Evolutionary conservation across 331 rosid species (phyloP), one percentile per base, ranked within the genome.

Genomic region (Saraca asoca): DNA sequence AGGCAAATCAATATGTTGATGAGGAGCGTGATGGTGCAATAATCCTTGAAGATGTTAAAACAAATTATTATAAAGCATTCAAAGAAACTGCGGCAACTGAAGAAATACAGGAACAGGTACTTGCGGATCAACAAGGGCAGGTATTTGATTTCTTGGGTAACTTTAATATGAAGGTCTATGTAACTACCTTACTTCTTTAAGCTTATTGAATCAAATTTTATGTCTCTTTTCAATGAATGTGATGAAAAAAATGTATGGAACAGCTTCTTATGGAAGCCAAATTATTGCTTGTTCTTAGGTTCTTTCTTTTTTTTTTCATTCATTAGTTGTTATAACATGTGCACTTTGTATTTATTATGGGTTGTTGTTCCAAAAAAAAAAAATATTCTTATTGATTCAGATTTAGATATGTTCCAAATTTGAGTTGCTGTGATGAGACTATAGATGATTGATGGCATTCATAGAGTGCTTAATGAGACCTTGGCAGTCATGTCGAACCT

Each of bases 351-450:
- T 24, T 24, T 24, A 3, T 24, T 3, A 24, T 24, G 31, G 31
- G 3, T 24, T 24, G 31, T 24, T 24, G 31, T 1, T 24, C 31
- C 31, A 24, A 24, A 24, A 24, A 24, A 1, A n/a, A 24, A 1
- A 7, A 39, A 1, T 39, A 39, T 33, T 44, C 12, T 15, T 53
- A 64, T 44, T 49, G 3, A 31, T 43, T 46, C 5, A 63, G 41
- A 52, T 54, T 35, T 19, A 54, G 7, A 5, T 62, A 7, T 44
- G 8, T 57, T 61, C 51, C 56, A 53, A 31, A 24, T 4, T 59
- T 74, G 74, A 51, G 85, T 85, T 79, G 90, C 83, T 35, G 62
- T 83, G 96, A 91, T 85, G 89, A 77, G 18, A 16, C 72, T 54
- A 33, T 51, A 49, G 69, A 54, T 64, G 54, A 54, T 85, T 87